A percentile compares a stretch with the other conserved stretches of the same genome.
Evolutionary conservation across 768 basidiomycete species (phyloP).

Genomic region (Leccinum rimulosum): DNA sequence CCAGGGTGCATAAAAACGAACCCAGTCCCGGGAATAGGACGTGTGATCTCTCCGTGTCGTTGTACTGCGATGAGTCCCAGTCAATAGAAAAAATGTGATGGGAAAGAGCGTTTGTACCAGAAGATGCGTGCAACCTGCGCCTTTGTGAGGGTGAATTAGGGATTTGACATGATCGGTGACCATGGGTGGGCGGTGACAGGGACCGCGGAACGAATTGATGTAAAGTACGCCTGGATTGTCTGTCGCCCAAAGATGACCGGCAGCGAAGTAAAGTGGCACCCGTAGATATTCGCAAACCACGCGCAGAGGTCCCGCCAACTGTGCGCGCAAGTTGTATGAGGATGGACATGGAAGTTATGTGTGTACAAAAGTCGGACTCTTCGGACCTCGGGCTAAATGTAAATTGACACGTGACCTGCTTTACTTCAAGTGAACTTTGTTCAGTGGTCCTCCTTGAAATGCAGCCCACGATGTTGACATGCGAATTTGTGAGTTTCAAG

Average conservation of each 20-base stretch:
- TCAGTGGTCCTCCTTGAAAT: background rate
- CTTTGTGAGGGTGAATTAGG: background rate
- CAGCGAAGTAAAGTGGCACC: background rate
- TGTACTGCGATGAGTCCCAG: slow-evolving; percentile 6
- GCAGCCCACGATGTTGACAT: slow-evolving; percentile 5
- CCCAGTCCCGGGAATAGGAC: slow-evolving; percentile 71
- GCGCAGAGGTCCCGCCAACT: background rate
- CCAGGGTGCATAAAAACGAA: slow-evolving; percentile 27
- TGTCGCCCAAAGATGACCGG: background rate
- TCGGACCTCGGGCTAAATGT: background rate
- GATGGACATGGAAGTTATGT: slow-evolving; percentile 1
- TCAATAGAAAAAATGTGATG: background rate
- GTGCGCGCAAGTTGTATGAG: slow-evolving; percentile 14
- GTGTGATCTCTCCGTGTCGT: slow-evolving; percentile 53
- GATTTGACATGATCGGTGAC: background rate
- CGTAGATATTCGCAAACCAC: slow-evolving; percentile 7
- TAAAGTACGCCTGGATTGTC: slow-evolving; percentile 7
- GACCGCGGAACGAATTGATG: slow-evolving; percentile 9
- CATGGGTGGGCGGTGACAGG: background rate
- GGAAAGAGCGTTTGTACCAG: slow-evolving; percentile 6
- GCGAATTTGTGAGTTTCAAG: slow-evolving; percentile 19
- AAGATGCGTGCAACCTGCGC: slow-evolving; percentile 19
- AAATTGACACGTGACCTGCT: background rate
- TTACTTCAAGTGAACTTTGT: background rate
- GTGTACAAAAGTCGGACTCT: background rate